Conservation (phyloP, 2,329 filamentous ascomycete species). For the Fusarium marasasianum region DNA sequence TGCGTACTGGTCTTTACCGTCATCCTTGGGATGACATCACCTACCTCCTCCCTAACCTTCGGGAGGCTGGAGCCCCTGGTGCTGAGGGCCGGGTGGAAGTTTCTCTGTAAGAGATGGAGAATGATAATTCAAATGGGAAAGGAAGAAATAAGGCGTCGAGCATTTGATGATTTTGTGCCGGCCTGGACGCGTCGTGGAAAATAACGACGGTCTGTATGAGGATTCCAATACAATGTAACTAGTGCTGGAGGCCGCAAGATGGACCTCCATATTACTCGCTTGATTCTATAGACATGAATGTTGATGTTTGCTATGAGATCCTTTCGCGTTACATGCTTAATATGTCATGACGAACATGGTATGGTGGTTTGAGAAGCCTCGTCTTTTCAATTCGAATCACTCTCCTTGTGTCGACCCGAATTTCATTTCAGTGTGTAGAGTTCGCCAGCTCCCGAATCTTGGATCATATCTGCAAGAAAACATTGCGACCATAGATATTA, state of each 20-base stretch:
- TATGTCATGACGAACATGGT: neutral
- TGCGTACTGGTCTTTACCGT: constrained; percentile 97
- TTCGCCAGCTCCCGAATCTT: neutral
- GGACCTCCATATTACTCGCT: constrained; percentile 47
- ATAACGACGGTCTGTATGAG: constrained; percentile 49
- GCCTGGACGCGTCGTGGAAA: constrained; percentile 38
- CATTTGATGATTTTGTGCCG: constrained; percentile 48
- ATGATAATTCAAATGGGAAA: constrained; percentile 42
- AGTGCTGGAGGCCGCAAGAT: constrained; percentile 48
- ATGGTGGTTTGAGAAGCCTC: neutral
- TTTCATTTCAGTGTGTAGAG: neutral
- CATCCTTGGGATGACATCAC: constrained; percentile 99
- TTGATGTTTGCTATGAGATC: constrained; percentile 31
- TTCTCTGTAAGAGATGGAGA: constrained; percentile 65
- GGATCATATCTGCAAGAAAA: neutral
- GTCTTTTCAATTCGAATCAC: neutral
- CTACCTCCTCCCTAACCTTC: constrained; percentile 86
- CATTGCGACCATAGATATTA: neutral
- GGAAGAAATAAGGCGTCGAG: constrained; percentile 44
- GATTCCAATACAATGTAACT: constrained; percentile 50
- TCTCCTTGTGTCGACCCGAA: neutral
- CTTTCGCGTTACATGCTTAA: neutral
- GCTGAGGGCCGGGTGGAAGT: constrained; percentile 91
- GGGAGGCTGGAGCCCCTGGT: constrained; percentile 74
- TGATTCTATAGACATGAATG: constrained; percentile 48